Evolutionary conservation across 2,329 filamentous ascomycete species (phyloP), one percentile per base, ranked within the genome.

Genomic region (Lecanicillium sp.): DNA sequence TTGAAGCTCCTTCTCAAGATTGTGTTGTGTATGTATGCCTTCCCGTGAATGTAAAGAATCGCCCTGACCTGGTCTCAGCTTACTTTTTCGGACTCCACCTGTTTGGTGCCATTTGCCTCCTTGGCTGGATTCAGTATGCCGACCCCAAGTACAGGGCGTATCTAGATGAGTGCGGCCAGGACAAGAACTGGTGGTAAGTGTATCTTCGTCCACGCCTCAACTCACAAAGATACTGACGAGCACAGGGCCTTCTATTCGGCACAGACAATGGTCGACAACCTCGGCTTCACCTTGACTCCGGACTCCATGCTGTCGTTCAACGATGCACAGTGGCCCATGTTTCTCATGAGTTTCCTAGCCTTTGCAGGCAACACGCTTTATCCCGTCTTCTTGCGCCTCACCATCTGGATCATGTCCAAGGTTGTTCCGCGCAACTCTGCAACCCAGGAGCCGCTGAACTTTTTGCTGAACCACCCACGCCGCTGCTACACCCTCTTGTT

Each of bases 401-500:
- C 73, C 8, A 68, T 84, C 28, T 83, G 76, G 76, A 55, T 53
- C 6, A 65, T 72, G 48, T 71, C 61, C 33, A 74, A 69, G 46
- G 37, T 68, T 3, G 52, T 62, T 1, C 68, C 71, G 0, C 52
- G 60, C 4, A 40, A 57, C 34, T 52, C 62, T 0, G 49, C 55
- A 1, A 65, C 63, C 34, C 56, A 58, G 2, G 66, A 70, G 27
- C 55, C 71, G 0, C 56, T 81, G 0, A 56, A 61, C 2, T 82
- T 81, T 45, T 59, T 82, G 1, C 66, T 83, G 10, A 69, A 80
- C 37, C 74, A 83, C 51, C 79, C 77, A 0, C 66, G 77, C 33
- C 63, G 78, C 6, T 80, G 76, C 47, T 81, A 77, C 49, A 80
- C 74, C 4, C 66, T 77, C 3, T 65, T 82, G 4, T 82, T 82